Evolutionary conservation across 208 protist genomes (phyloP).

Genomic region (Leishmania aethiopica): DNA sequence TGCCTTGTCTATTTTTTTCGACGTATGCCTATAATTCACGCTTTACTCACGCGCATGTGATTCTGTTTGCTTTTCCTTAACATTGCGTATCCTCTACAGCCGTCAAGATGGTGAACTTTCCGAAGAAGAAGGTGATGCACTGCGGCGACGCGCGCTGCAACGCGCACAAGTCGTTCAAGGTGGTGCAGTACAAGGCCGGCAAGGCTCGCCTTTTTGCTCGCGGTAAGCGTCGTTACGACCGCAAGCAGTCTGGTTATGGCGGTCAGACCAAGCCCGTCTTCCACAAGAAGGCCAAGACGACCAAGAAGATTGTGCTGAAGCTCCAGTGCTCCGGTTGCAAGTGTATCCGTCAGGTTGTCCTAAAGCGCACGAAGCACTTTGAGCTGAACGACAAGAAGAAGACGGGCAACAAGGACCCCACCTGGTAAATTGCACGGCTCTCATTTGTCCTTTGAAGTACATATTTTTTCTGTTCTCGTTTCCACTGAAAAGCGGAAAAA

Average conservation of each 20-base stretch:
- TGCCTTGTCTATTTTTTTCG: not conserved
- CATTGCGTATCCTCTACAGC: conserved; percentile 53
- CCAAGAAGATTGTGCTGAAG: conserved; percentile 99
- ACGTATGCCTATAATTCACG: not conserved
- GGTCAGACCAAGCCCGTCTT: conserved; percentile 99
- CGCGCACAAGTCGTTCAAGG: conserved; percentile 98
- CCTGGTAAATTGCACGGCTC: conserved; percentile 68
- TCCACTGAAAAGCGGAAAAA: conserved; percentile 14
- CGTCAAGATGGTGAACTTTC: conserved; percentile 97
- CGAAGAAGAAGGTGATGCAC: conserved; percentile 94
- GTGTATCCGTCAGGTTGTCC: conserved; percentile 91
- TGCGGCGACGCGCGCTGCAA: conserved; percentile 91
- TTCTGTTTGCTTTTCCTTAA: conserved; percentile 10
- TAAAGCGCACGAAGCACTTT: conserved; percentile 99
- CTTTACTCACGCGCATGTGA: not conserved
- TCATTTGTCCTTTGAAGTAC: conserved; percentile 18
- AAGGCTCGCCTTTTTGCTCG: conserved; percentile 98
- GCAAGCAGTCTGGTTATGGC: conserved; percentile 99
- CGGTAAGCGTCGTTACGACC: conserved; percentile 99
- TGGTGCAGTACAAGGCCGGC: conserved; percentile 99
- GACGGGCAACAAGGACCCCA: conserved; percentile 91
- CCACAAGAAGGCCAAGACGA: conserved; percentile 99
- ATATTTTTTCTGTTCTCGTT: conserved; percentile 12
- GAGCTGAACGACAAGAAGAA: conserved; percentile 97
- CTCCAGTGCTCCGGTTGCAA: conserved; percentile 98